Evolutionary conservation across 1,284 basidiomycete genomes (phyloP).

Genomic region (Moesziomyces globuligerus): DNA sequence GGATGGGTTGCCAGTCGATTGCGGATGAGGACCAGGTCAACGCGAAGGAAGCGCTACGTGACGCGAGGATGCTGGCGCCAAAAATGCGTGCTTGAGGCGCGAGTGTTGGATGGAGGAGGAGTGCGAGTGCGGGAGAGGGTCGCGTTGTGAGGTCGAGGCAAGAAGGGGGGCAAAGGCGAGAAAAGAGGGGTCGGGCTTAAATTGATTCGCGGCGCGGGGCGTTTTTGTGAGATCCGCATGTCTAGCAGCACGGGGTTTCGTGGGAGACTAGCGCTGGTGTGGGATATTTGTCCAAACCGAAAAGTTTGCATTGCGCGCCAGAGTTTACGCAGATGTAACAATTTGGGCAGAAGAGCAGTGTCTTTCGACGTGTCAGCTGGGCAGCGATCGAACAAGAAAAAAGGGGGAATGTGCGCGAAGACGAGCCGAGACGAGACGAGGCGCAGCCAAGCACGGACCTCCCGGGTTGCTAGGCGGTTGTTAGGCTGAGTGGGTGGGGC

Average conservation of each 20-base stretch:
- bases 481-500: conserved; percentile 8
- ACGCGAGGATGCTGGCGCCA: background rate
- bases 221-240: conserved; percentile 25
- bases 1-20: background rate
- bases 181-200: conserved; percentile 9
- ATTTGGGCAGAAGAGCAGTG: conserved; percentile 21
- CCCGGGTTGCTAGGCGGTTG: background rate
- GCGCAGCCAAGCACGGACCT: background rate
- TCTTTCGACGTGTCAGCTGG: conserved; percentile 9
- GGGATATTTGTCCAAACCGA: background rate
- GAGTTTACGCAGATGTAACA: conserved; percentile 26
- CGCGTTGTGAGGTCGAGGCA: conserved; percentile 19
- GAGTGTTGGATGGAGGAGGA: conserved; percentile 3
- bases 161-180: background rate
- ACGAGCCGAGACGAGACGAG: background rate
- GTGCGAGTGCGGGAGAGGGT: background rate
- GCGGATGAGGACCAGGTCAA: conserved; percentile 6
- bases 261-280: conserved; percentile 3
- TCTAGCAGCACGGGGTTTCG: conserved; percentile 39
- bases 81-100: too few relatives aligned
- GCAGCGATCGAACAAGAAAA: conserved; percentile 3
- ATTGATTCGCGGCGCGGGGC: conserved; percentile 5
- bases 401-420: background rate
- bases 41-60: conserved; percentile 1
- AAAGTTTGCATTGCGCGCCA: background rate